Evolutionary conservation across 495 filamentous ascomycete genomes (phyloP).

Genomic region (Rostrohypoxylon terebratum): DNA sequence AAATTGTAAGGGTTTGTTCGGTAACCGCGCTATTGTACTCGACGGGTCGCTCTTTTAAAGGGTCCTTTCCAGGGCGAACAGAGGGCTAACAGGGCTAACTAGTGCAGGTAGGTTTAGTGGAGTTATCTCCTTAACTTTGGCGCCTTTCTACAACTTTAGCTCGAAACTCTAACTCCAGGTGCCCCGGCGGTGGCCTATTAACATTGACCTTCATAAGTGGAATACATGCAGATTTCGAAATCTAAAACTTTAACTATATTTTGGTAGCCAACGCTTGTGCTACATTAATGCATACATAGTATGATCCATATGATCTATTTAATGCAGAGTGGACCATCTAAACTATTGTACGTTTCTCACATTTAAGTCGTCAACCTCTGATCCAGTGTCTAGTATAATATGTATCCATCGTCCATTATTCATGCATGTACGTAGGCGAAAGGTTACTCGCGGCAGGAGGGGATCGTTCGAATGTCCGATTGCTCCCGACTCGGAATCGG

Average conservation of each 20-base stretch:
- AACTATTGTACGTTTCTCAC: background rate
- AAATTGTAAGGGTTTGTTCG: conserved; percentile 11
- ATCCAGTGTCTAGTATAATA: too few species aligned
- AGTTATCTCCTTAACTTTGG: background rate
- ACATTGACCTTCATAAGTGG: background rate
- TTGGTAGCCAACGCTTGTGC: too few species aligned
- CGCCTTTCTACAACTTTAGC: background rate
- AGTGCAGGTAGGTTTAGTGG: conserved; percentile 15
- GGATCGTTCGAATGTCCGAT: background rate
- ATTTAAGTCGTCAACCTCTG: background rate
- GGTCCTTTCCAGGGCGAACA: conserved; percentile 19
- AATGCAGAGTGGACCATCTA: background rate
- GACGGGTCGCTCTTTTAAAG: conserved; percentile 29
- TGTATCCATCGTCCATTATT: background rate
- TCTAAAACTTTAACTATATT: background rate
- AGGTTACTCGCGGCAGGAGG: background rate
- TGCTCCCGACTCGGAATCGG: background rate
- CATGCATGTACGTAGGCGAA: background rate
- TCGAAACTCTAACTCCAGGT: conserved; percentile 14
- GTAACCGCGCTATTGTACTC: conserved; percentile 29
- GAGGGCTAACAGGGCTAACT: background rate
- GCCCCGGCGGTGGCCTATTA: background rate
- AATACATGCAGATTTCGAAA: too few species aligned
- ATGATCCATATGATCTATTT: background rate
- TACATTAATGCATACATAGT: too few species aligned